Percentiles rank a stretch among this genome's conserved stretches.
phyloP scores from a whole-genome alignment of 192 early-diverging fungal genomes.

The Radiomyces spectabilis region DNA sequence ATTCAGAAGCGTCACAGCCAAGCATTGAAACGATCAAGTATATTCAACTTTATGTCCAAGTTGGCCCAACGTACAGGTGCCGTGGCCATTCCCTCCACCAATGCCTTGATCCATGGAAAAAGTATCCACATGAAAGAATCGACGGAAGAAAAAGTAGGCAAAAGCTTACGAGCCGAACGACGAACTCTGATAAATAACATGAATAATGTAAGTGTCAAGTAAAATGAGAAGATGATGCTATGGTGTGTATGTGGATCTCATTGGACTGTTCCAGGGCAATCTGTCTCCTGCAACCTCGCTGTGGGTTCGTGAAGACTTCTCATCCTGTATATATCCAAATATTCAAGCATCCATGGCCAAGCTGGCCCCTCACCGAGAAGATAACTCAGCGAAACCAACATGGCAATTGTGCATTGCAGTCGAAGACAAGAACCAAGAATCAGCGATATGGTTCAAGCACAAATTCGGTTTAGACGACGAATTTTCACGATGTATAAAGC shows the following conservation, averaged over 20 bases:
- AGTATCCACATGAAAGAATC: too few relatives aligned
- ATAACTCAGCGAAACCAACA: background rate
- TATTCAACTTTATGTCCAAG: too few relatives aligned
- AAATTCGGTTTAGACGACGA: conserved; percentile 7
- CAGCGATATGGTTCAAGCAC: conserved; percentile 5
- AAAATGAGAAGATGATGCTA: background rate
- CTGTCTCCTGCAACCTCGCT: background rate
- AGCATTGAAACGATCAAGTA: too few relatives aligned
- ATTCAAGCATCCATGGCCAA: background rate
- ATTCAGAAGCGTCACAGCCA: too few relatives aligned
- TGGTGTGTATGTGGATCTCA: background rate
- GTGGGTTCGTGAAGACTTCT: conserved; percentile 1
- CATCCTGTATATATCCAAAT: conserved; percentile 1
- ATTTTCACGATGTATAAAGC: background rate
- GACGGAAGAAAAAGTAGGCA: too few relatives aligned
- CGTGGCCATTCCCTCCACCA: too few relatives aligned
- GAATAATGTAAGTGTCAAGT: too few relatives aligned
- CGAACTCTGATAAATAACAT: too few relatives aligned
- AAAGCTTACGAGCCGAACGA: too few relatives aligned
- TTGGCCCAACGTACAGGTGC: too few relatives aligned
- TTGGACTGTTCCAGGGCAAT: background rate
- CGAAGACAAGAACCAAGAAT: background rate
- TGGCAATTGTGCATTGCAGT: conserved; percentile 13
- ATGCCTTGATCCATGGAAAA: too few relatives aligned
- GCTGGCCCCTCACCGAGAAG: background rate